Conservation (phyloP, 768 basidiomycete genomes). For the Neoboletus brunneissimus region DNA sequence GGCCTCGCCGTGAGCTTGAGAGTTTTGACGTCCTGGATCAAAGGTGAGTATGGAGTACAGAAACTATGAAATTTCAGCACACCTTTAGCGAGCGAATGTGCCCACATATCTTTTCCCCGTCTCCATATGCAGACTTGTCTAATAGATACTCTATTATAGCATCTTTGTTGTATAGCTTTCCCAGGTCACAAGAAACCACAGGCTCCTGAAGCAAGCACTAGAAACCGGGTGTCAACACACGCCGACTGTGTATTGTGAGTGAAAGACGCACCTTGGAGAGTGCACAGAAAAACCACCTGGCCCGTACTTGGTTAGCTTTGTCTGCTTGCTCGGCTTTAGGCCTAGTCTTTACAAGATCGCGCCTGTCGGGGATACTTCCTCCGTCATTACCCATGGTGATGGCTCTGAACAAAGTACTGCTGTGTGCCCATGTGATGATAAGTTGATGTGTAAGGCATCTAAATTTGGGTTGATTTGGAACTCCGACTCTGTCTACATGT, state of each 20-base stretch:
- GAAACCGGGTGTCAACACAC: background rate
- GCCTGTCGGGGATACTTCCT: constrained; percentile 81
- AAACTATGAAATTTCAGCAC: constrained; percentile 25
- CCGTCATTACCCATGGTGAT: constrained; percentile 81
- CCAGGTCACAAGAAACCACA: constrained; percentile 86
- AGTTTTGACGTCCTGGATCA: constrained; percentile 74
- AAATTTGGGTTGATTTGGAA: background rate
- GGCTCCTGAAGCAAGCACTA: constrained; percentile 86
- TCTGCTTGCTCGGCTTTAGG: constrained; percentile 87
- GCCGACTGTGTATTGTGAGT: background rate
- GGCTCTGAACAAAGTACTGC: background rate
- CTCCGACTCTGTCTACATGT: constrained; percentile 2
- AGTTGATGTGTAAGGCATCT: constrained; percentile 1
- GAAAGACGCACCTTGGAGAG: constrained; percentile 76
- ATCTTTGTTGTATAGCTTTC: constrained; percentile 96
- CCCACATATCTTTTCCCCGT: constrained; percentile 89
- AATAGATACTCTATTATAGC: constrained; percentile 88
- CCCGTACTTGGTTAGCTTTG: constrained; percentile 84
- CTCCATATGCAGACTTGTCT: constrained; percentile 80
- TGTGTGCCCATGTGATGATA: background rate
- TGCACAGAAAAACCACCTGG: constrained; percentile 91
- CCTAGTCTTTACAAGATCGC: constrained; percentile 72
- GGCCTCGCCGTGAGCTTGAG: constrained; percentile 80
- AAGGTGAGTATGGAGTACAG: background rate
- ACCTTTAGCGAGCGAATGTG: constrained; percentile 91